These are phyloP conservation scores for Fraxinus greggii DNA, from an alignment of 305 asterid genomes.

Conservation along the genomic window DNA sequence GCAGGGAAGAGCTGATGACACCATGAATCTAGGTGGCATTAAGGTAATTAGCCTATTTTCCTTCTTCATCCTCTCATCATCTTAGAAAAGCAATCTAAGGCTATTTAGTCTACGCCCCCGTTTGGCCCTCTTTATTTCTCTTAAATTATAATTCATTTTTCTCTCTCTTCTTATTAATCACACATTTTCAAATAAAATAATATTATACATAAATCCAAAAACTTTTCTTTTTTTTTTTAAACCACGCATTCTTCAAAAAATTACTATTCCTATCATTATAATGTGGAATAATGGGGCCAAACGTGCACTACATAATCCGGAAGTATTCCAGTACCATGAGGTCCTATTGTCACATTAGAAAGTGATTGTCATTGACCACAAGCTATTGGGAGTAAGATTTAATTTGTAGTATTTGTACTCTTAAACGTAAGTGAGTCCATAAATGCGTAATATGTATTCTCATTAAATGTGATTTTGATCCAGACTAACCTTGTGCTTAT, in stretches of 20 bases:
- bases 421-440: background rate
- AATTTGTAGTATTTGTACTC: background rate
- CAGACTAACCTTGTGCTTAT: background rate
- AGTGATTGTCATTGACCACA: background rate
- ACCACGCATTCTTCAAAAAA: background rate
- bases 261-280: background rate
- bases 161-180: background rate
- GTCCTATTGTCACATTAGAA: background rate
- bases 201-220: no score
- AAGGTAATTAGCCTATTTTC: slow-evolving; percentile 45
- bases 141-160: background rate
- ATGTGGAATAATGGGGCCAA: background rate
- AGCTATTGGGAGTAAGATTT: background rate
- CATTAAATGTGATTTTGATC: background rate
- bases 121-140: no score
- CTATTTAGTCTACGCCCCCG: background rate
- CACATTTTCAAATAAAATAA: no score
- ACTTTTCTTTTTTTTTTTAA: no score
- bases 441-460: background rate
- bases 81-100: background rate
- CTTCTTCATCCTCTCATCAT: background rate
- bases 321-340: background rate
- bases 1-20: slow-evolving; percentile 94
- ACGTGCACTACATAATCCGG: background rate
- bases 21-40: slow-evolving; percentile 96